These are phyloP conservation scores for Psophocarpus tetragonolobus DNA, from an alignment of 306 rosid genomes.

Conservation along the genomic window DNA sequence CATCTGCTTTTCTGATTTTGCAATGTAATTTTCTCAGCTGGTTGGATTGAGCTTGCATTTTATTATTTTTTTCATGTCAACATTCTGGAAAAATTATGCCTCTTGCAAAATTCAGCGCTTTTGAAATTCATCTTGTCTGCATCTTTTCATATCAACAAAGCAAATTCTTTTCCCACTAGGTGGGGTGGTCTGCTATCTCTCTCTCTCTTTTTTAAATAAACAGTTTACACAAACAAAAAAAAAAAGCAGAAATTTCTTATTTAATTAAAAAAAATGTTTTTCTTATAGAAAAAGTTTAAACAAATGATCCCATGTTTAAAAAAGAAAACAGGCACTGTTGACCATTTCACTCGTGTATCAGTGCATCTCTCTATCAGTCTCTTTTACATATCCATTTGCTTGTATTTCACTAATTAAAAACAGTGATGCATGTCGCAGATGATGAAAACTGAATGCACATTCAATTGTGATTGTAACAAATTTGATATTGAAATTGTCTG, in stretches of 20 bases:
- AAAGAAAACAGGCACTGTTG: neutral
- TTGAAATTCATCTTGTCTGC: neutral
- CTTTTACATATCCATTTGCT: neutral
- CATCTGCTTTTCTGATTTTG: conserved; percentile 34
- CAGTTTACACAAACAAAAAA: too few relatives aligned
- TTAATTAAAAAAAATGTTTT: too few relatives aligned
- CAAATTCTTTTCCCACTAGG: neutral
- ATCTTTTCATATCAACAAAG: neutral
- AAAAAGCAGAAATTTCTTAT: too few relatives aligned
- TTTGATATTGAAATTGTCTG: neutral
- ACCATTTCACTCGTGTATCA: neutral
- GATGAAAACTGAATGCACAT: neutral
- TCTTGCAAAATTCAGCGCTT: neutral
- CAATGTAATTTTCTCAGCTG: neutral
- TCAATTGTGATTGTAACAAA: neutral
- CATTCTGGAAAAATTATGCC: conserved; percentile 24
- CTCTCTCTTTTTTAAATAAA: neutral
- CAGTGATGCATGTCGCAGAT: neutral
- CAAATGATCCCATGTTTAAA: too few relatives aligned
- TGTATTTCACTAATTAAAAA: neutral
- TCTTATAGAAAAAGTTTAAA: too few relatives aligned
- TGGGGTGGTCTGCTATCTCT: neutral
- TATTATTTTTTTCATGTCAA: conserved; percentile 14
- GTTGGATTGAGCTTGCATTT: conserved; percentile 29
- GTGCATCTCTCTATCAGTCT: neutral